phyloP scores from a whole-genome alignment of 2,329 filamentous ascomycete genomes.

The Ophiostoma populinum region DNA sequence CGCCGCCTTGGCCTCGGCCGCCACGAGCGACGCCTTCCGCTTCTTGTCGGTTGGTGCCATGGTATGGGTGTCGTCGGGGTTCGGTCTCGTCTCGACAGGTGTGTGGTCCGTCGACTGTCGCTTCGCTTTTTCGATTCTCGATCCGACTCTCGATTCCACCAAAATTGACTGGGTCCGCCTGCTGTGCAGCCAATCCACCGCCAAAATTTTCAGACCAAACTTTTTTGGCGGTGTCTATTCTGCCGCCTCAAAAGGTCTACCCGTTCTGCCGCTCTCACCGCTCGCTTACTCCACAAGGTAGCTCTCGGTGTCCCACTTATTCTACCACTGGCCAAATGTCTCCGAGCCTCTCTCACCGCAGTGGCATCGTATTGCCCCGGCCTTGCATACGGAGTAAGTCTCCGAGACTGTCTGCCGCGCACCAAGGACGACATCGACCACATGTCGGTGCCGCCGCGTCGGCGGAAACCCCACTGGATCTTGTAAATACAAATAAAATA shows the following conservation, averaged over 20 bases:
- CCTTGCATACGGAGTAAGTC: background rate
- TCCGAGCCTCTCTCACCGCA: background rate
- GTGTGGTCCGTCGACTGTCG: background rate
- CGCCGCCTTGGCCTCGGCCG: conserved; percentile 23
- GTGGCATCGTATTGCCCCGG: background rate
- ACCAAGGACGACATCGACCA: no score
- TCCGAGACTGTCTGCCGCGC: background rate
- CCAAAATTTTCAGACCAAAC: conserved; percentile 7
- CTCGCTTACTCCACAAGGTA: no score
- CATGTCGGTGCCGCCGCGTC: no score
- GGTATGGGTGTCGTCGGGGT: no score
- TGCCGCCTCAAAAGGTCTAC: background rate
- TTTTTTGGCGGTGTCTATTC: conserved; percentile 11
- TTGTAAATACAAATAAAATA: no score
- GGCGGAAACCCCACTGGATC: no score
- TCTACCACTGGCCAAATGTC: conserved; percentile 1
- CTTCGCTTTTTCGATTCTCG: conserved; percentile 1
- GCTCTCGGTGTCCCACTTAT: no score
- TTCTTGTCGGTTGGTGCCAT: conserved; percentile 32
- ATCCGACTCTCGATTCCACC: no score
- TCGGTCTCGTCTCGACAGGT: background rate
- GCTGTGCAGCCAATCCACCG: background rate
- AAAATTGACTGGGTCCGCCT: no score
- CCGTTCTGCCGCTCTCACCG: no score
- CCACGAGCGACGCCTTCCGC: conserved; percentile 44